phyloP scores from a whole-genome alignment of 2,329 filamentous ascomycete genomes.

The Fusarium keratoplasticum region DNA sequence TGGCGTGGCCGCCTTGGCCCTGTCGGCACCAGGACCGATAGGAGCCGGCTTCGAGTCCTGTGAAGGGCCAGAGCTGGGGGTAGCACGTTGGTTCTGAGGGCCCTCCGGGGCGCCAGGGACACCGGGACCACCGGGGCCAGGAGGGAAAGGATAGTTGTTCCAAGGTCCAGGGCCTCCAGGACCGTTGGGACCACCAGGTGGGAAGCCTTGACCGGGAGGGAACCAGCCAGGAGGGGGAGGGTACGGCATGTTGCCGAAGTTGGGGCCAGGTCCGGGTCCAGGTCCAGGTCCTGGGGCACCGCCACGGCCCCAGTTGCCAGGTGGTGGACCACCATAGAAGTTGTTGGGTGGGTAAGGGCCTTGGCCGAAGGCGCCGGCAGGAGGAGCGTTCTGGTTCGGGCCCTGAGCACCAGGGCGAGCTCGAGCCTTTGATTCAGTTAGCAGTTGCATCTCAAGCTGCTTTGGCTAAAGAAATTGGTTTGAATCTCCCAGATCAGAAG shows the following conservation, averaged over 20 bases:
- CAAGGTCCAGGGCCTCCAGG: constrained; percentile 45
- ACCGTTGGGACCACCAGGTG: constrained; percentile 57
- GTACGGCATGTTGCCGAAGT: constrained; percentile 81
- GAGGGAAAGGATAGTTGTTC: constrained; percentile 1
- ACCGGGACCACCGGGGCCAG: constrained; percentile 52
- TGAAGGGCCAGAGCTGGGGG: constrained; percentile 55
- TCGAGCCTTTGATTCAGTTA: constrained; percentile 54
- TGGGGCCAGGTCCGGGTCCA: constrained; percentile 65
- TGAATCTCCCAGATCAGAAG: constrained; percentile 79
- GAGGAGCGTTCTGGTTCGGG: constrained; percentile 48
- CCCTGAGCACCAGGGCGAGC: constrained; percentile 51
- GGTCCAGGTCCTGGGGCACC: constrained; percentile 69
- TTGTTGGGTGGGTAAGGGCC: constrained; percentile 59
- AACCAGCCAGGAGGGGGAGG: constrained; percentile 84
- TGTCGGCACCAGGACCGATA: constrained; percentile 63
- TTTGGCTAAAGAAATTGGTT: constrained; percentile 17
- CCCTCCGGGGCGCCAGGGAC: constrained; percentile 74
- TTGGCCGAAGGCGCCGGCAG: constrained; percentile 55
- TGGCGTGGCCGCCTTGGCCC: constrained; percentile 60
- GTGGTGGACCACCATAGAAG: constrained; percentile 63
- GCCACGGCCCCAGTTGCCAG: constrained; percentile 67
- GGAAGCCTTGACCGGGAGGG: constrained; percentile 80
- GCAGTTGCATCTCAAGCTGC: constrained; percentile 42
- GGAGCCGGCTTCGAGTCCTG: constrained; percentile 61
- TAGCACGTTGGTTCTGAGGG: constrained; percentile 65